Percentiles rank a stretch among this genome's conserved stretches.
phyloP scores from a whole-genome alignment of 2,329 filamentous ascomycete genomes.

The Plectosphaerella plurivora region DNA sequence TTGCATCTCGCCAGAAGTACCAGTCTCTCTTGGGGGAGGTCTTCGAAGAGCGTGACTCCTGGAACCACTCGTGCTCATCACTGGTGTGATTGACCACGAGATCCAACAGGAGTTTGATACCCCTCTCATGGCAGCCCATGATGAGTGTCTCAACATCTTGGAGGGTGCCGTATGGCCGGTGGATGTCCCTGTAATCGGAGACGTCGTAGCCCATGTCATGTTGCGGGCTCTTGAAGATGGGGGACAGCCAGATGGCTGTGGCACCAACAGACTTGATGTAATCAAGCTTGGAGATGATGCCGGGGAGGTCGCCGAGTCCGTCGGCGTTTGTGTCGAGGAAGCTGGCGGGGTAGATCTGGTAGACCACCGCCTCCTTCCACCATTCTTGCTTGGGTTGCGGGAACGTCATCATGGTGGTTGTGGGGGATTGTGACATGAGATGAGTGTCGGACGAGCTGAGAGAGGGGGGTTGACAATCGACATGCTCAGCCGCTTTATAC shows the following conservation, averaged over 20 bases:
- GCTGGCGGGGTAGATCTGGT: slow-evolving; percentile 49
- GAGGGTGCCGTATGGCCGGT: slow-evolving; percentile 56
- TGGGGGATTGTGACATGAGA: not conserved
- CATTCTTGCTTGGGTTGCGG: slow-evolving; percentile 22
- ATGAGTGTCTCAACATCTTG: slow-evolving; percentile 61
- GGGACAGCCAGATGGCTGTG: slow-evolving; percentile 17
- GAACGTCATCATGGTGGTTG: not conserved
- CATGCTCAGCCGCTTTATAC: too few species aligned
- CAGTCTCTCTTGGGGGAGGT: slow-evolving; percentile 47
- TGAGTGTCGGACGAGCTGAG: not conserved
- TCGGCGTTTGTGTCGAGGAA: slow-evolving; percentile 16
- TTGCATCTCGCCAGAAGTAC: slow-evolving; percentile 50
- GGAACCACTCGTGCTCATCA: slow-evolving; percentile 50
- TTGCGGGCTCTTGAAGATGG: slow-evolving; percentile 36
- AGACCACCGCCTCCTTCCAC: slow-evolving; percentile 52
- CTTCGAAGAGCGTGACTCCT: slow-evolving; percentile 45
- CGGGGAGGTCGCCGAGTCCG: slow-evolving; percentile 16
- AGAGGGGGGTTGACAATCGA: not conserved
- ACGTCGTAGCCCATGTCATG: slow-evolving; percentile 65
- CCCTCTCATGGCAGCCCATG: slow-evolving; percentile 44
- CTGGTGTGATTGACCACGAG: slow-evolving; percentile 25
- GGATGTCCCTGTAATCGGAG: slow-evolving; percentile 45
- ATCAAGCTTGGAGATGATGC: slow-evolving; percentile 19
- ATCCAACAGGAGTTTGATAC: slow-evolving; percentile 18
- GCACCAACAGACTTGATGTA: slow-evolving; percentile 18